These are phyloP conservation scores for Melaleuca alternifolia DNA, from an alignment of 345 rosid genomes.

Conservation along the genomic window DNA sequence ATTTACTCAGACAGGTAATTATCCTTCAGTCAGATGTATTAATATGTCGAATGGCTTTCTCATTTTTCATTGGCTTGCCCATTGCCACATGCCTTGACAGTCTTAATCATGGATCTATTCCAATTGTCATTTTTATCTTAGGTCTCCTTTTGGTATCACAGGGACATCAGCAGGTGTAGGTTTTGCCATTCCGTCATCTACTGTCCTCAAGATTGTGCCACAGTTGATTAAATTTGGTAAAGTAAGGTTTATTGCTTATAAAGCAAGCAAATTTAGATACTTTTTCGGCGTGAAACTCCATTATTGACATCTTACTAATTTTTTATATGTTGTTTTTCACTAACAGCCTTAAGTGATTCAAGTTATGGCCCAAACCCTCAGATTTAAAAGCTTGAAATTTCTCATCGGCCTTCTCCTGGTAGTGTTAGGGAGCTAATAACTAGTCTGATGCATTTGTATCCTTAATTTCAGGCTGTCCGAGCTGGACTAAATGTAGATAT, in stretches of 20 bases:
- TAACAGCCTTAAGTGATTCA: neutral
- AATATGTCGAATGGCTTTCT: neutral
- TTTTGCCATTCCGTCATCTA: conserved; percentile 91
- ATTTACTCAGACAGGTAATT: conserved; percentile 75
- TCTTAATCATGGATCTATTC: neutral
- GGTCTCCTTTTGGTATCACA: conserved; percentile 13
- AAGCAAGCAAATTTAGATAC: neutral
- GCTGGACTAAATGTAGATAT: conserved; percentile 78
- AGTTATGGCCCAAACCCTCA: neutral
- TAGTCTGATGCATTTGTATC: neutral
- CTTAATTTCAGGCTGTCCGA: conserved; percentile 48
- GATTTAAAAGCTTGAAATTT: neutral
- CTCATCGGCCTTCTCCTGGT: neutral
- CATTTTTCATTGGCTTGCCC: neutral
- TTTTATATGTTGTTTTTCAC: neutral
- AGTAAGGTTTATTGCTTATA: conserved; percentile 26
- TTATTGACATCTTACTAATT: neutral
- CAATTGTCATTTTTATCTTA: neutral
- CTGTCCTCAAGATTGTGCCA: conserved; percentile 83
- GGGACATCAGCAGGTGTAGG: conserved; percentile 98
- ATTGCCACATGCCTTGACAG: neutral
- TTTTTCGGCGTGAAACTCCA: neutral
- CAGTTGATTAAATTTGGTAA: conserved; percentile 79
- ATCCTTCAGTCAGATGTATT: neutral
- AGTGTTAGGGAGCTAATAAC: neutral